A percentile compares a stretch with the other conserved stretches of the same genome.
phyloP scores from a whole-genome alignment of 208 protist genomes.

The Blechomonas ayalai region DNA sequence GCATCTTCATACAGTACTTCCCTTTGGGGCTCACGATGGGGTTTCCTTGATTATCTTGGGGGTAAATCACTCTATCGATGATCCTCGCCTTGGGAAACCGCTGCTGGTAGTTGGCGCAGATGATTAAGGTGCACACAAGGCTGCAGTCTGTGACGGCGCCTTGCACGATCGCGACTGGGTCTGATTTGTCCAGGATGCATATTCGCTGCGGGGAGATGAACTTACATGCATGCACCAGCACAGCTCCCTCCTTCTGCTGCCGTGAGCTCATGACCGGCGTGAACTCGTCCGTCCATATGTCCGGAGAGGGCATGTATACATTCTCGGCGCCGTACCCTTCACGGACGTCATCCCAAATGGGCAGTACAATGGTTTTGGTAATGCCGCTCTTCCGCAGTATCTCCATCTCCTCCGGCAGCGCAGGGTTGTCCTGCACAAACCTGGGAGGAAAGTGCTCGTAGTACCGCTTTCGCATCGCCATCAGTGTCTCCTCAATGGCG shows the following conservation, averaged over 20 bases:
- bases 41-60: slow-evolving; percentile 63
- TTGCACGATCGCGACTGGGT: slow-evolving; percentile 79
- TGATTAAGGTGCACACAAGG: slow-evolving; percentile 72
- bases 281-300: slow-evolving; percentile 24
- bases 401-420: slow-evolving; percentile 67
- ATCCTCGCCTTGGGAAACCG: slow-evolving; percentile 76
- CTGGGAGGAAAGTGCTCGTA: slow-evolving; percentile 46
- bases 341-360: slow-evolving; percentile 81
- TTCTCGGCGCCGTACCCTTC: slow-evolving; percentile 81
- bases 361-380: slow-evolving; percentile 56
- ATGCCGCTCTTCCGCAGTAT: slow-evolving; percentile 64
- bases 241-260: slow-evolving; percentile 10
- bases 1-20: slow-evolving; percentile 89
- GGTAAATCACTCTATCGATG: slow-evolving; percentile 85
- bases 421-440: slow-evolving; percentile 81
- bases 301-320: slow-evolving; percentile 77
- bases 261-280: slow-evolving; percentile 16
- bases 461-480: slow-evolving; percentile 42
- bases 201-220: slow-evolving; percentile 14
- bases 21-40: slow-evolving; percentile 81
- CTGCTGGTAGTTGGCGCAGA: slow-evolving; percentile 75
- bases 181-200: slow-evolving; percentile 47
- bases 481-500: slow-evolving; percentile 49
- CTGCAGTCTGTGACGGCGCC: slow-evolving; percentile 85
- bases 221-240: slow-evolving; percentile 30